Base-by-base conservation (phyloP, 2,329 filamentous ascomycete species). In the Bipolaris bicolor region DNA sequence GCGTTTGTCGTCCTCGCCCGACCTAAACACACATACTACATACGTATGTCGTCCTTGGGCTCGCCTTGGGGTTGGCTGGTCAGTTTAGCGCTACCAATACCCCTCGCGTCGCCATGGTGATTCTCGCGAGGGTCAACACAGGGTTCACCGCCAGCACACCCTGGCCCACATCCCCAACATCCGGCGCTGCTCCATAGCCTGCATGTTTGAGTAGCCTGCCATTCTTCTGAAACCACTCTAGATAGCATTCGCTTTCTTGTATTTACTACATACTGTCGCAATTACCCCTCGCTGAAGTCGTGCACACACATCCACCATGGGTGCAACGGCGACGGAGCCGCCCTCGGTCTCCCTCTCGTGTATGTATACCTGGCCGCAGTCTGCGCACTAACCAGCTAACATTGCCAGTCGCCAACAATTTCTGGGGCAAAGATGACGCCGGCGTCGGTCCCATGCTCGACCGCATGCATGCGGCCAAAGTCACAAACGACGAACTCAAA, bases 381-480 rank as follows among this genome's bases (percentile, higher is more conserved):
- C 11, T 34, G 16, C 24, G 10, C n/a, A 26, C 20, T 5, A 3
- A 6, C n/a, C 11, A 67, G 64, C 78, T 80, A 57, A 81, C 66
- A 15, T 9, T 11, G 13, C 16, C 65, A 93, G 93, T 99, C 81
- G 94, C 95, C 71, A 99, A 99, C 81, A 99, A 99, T 77, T 99
- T 99, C 79, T 99, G 95, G 95, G 95, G 95, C 63, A 98, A 96
- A 83, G 94, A 98, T 77, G 95, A 99, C 83, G 95, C 94, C 49
- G 96, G 95, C 75, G 93, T 99, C 72, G 84, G 84, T 44, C 96
- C 95, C 57, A 86, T 99, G 72, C 84, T 99, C 29, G 91, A 94
- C 76, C 94, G 95, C 72, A 96, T 99, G 92, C 89, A 92, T 73
- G 89, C 88, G 77, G 92, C 95, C 47, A 99, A 99, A 82, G 87